Percentiles rank a stretch among this genome's conserved stretches.
phyloP scores from a whole-genome alignment of 2,329 filamentous ascomycete genomes.

The Chaetomiaceae sp. region DNA sequence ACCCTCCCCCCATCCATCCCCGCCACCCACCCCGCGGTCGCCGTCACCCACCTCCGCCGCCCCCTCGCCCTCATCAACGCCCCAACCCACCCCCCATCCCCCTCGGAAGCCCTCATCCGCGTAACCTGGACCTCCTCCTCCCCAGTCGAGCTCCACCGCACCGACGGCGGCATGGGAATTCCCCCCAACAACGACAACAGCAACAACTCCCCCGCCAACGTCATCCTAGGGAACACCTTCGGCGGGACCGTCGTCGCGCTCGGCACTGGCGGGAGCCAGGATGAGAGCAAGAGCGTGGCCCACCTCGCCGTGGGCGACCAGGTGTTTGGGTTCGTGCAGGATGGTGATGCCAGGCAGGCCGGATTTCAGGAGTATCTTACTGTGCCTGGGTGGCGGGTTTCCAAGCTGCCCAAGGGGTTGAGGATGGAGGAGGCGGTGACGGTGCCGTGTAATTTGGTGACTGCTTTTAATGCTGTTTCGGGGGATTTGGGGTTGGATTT shows the following conservation, averaged over 20 bases:
- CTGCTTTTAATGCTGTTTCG: conserved; percentile 50
- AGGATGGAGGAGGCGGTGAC: conserved; percentile 46
- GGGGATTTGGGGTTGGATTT: conserved; percentile 48
- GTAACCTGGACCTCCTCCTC: conserved; percentile 57
- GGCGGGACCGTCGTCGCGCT: conserved; percentile 50
- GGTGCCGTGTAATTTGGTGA: conserved; percentile 54
- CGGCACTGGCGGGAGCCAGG: conserved; percentile 35
- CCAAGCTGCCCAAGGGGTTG: conserved; percentile 39
- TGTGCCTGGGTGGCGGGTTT: conserved; percentile 44
- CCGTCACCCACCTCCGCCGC: conserved; percentile 20
- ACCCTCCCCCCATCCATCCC: conserved; percentile 22
- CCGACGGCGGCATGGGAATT: conserved; percentile 49
- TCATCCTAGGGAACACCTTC: conserved; percentile 46
- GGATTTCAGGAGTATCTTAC: conserved; percentile 54
- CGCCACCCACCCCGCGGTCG: conserved; percentile 27
- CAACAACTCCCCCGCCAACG: too few species aligned
- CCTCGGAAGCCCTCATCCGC: conserved; percentile 48
- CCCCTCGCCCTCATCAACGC: conserved; percentile 25
- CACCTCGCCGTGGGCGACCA: conserved; percentile 47
- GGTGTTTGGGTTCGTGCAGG: conserved; percentile 51
- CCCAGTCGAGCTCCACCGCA: conserved; percentile 57
- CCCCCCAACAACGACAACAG: not conserved
- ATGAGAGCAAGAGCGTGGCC: not conserved
- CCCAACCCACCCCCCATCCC: conserved; percentile 31
- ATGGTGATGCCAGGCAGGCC: conserved; percentile 41